phyloP scores from a whole-genome alignment of 257 asterid genomes.

The Pogostemon cablin region DNA sequence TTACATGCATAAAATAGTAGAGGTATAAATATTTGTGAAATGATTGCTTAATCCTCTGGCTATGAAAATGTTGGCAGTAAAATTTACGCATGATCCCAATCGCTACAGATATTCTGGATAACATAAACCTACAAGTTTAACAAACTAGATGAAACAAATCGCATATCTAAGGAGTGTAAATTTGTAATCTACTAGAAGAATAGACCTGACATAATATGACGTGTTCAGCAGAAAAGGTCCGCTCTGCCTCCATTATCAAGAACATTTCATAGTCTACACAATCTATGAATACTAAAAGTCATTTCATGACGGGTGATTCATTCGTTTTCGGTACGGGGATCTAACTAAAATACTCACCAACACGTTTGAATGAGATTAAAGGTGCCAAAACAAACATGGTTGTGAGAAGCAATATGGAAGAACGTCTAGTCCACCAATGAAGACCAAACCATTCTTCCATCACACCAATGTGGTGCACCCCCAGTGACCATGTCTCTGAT shows the following conservation, averaged over 20 bases:
- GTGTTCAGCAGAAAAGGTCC: neutral
- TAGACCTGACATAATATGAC: neutral
- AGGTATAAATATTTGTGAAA: slow-evolving; percentile 8
- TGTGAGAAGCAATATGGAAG: slow-evolving; percentile 61
- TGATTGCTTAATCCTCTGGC: neutral
- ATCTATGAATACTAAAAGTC: neutral
- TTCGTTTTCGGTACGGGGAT: neutral
- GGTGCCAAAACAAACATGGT: slow-evolving; percentile 69
- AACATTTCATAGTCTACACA: neutral
- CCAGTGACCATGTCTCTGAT: slow-evolving; percentile 75
- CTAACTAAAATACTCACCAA: slow-evolving; percentile 52
- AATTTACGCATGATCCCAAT: neutral
- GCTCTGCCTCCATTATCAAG: slow-evolving; percentile 1
- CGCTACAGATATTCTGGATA: slow-evolving; percentile 3
- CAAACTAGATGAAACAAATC: slow-evolving; percentile 5
- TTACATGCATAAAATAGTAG: slow-evolving; percentile 3
- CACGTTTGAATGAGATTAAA: slow-evolving; percentile 78
- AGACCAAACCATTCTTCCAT: slow-evolving; percentile 92
- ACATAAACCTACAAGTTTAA: neutral
- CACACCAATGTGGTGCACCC: slow-evolving; percentile 83
- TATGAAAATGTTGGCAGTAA: slow-evolving; percentile 1
- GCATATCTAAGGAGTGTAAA: neutral
- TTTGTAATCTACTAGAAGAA: neutral
- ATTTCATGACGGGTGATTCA: neutral
- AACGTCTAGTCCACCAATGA: slow-evolving; percentile 81